Evolutionary conservation across 768 basidiomycete species (phyloP), one percentile per base, ranked within the genome.

Genomic region (Leccinellum rugosiceps): DNA sequence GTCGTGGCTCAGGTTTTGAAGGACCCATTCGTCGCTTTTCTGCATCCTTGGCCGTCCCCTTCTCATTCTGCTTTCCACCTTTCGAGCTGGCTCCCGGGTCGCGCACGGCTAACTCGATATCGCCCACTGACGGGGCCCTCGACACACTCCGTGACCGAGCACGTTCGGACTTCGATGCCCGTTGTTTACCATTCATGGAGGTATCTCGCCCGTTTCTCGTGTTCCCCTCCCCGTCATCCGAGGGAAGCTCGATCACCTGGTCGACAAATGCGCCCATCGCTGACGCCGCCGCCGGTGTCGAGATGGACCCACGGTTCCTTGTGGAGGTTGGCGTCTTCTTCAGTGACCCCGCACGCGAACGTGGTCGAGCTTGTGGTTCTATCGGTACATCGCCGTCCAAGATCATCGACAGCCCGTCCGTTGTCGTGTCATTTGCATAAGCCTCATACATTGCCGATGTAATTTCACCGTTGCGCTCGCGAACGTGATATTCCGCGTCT

Each of bases 211-310:
- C 17, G 41, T 43, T 19, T 10, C 19, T 35, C 31, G 14, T 6
- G 7, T 57, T 50, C 14, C 58, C 63, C 6, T 45, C 59, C 7
- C 60, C 63, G 10, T 65, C 58, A 15, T 63, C 69, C 8, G 51
- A 10, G 0, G 63, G 67, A 28, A 70, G 53, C 19, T 67, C 61
- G 13, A 71, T 61, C 17, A 71, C 61, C 8, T 61, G 58, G 26
- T 70, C 65, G 7, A 67, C 34, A 31, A 62, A 69, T 6, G 45
- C 45, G 0, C 62, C 65, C 15, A 15, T 60, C 11, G 57, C 55
- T 3, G 58, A 56, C 3, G 19, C 46, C 14, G 52, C 34, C n/a
- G 41, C 11, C 0, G 55, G 34, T 0, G 59, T 50, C 28, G 52
- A 49, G 11, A 49, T 43, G 1, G 47, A 43, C 45, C 50, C 26